Percentiles rank a stretch among this genome's conserved stretches.
phyloP scores from a whole-genome alignment of 129 eudicot species.

The Centrapalus pauciflorus region DNA sequence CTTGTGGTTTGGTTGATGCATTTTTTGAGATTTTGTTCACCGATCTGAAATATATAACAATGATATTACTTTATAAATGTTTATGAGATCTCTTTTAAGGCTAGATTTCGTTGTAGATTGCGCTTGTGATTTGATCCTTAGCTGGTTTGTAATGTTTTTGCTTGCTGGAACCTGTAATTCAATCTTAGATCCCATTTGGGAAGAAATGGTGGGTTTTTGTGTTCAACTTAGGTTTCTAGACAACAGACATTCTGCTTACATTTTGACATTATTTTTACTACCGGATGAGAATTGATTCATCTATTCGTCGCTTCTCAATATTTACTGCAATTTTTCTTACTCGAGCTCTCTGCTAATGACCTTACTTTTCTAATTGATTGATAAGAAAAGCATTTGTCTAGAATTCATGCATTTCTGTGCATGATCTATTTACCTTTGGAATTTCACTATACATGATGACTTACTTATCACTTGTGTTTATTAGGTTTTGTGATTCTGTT shows the following conservation, averaged over 20 bases:
- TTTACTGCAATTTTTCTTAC: background rate
- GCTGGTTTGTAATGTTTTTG: background rate
- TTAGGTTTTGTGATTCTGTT: conserved; percentile 1
- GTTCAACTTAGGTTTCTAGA: conserved; percentile 5
- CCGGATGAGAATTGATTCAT: conserved; percentile 8
- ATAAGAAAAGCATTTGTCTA: background rate
- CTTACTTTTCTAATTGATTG: background rate
- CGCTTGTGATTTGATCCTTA: conserved; percentile 7
- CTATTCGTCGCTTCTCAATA: background rate
- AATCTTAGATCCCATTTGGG: background rate
- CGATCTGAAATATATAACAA: conserved; percentile 16
- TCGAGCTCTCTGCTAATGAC: background rate
- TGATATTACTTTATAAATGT: background rate
- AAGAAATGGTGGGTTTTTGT: conserved; percentile 4
- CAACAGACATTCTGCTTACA: background rate
- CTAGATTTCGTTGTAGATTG: conserved; percentile 2
- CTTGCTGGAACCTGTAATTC: background rate
- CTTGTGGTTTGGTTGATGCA: conserved; percentile 1
- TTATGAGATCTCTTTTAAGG: conserved; percentile 3
- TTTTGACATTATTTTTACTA: conserved; percentile 1
- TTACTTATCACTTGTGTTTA: too few relatives aligned
- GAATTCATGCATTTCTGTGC: background rate
- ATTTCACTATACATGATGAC: conserved; percentile 1
- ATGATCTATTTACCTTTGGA: background rate
- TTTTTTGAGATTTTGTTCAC: background rate